These are phyloP conservation scores for Tetracladium setigerum DNA, from an alignment of 495 filamentous ascomycete genomes.

Conservation along the genomic window DNA sequence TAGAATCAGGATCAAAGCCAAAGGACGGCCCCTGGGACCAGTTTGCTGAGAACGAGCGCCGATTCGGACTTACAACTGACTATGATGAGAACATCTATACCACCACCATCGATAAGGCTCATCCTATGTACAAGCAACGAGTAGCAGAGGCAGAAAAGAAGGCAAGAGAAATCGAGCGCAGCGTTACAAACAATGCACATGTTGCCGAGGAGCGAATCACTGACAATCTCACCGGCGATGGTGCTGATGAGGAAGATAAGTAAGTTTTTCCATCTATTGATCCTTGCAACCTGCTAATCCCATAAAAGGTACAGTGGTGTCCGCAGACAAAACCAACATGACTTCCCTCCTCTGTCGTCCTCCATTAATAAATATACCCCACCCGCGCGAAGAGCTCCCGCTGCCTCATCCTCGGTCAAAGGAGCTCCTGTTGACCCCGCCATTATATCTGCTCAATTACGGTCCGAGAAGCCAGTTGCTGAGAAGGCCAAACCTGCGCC, in stretches of 20 bases:
- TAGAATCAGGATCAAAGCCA: slow-evolving; percentile 45
- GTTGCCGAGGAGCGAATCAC: slow-evolving; percentile 84
- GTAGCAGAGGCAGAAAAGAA: slow-evolving; percentile 72
- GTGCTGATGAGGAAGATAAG: slow-evolving; percentile 86
- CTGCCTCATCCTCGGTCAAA: slow-evolving; percentile 60
- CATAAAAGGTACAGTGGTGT: slow-evolving; percentile 79
- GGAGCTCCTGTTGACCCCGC: slow-evolving; percentile 72
- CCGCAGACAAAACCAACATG: slow-evolving; percentile 49
- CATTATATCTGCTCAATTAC: slow-evolving; percentile 70
- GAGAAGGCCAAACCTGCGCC: slow-evolving; percentile 29
- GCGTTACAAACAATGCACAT: slow-evolving; percentile 62
- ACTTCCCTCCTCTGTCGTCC: slow-evolving; percentile 54
- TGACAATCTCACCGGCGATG: slow-evolving; percentile 47
- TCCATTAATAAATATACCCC: slow-evolving; percentile 76
- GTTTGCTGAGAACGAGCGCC: slow-evolving; percentile 80
- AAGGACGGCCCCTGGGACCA: slow-evolving; percentile 67
- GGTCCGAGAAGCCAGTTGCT: slow-evolving; percentile 41
- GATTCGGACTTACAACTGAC: slow-evolving; percentile 77
- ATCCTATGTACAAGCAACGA: slow-evolving; percentile 72
- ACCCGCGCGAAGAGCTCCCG: slow-evolving; percentile 73
- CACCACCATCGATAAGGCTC: slow-evolving; percentile 72
- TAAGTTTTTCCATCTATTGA: slow-evolving; percentile 32
- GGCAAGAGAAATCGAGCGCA: slow-evolving; percentile 82
- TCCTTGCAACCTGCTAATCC: slow-evolving; percentile 22
- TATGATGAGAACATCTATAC: slow-evolving; percentile 96